These are phyloP conservation scores for Comarum palustre DNA, from an alignment of 306 rosid species.

Conservation along the genomic window DNA sequence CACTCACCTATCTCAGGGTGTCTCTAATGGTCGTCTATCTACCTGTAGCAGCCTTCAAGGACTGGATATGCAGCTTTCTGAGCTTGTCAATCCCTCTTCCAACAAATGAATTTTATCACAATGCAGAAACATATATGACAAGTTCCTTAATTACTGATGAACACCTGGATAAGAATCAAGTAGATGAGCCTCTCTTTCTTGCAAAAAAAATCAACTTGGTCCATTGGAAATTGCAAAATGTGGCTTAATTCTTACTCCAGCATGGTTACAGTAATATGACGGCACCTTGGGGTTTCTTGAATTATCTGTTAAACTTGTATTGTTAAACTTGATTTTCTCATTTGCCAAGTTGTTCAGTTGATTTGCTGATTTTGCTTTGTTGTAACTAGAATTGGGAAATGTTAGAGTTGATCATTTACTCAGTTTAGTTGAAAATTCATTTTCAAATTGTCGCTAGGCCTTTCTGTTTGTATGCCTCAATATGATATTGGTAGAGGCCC, in stretches of 20 bases:
- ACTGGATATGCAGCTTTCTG: slow-evolving; percentile 40
- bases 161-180: slow-evolving; percentile 33
- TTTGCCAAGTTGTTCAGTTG: no score
- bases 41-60: slow-evolving; percentile 51
- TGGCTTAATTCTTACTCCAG: slow-evolving; percentile 58
- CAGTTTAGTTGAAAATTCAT: no score
- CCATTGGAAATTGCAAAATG: slow-evolving; percentile 56
- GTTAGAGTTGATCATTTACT: no score
- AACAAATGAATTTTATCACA: slow-evolving; percentile 27
- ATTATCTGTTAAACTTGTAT: no score
- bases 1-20: slow-evolving; percentile 61
- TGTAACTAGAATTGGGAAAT: no score
- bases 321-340: no score
- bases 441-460: no score
- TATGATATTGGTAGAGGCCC: no score
- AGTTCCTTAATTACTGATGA: slow-evolving; percentile 37
- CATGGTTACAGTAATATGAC: slow-evolving; percentile 58
- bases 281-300: no score
- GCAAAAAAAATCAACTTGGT: slow-evolving; percentile 25
- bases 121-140: slow-evolving; percentile 21
- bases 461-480: no score
- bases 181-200: slow-evolving; percentile 33
- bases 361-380: no score
- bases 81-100: slow-evolving; percentile 33
- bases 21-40: slow-evolving; percentile 60